Evolutionary conservation across 345 rosid species (phyloP).

Genomic region (Eucalyptus pumila): DNA sequence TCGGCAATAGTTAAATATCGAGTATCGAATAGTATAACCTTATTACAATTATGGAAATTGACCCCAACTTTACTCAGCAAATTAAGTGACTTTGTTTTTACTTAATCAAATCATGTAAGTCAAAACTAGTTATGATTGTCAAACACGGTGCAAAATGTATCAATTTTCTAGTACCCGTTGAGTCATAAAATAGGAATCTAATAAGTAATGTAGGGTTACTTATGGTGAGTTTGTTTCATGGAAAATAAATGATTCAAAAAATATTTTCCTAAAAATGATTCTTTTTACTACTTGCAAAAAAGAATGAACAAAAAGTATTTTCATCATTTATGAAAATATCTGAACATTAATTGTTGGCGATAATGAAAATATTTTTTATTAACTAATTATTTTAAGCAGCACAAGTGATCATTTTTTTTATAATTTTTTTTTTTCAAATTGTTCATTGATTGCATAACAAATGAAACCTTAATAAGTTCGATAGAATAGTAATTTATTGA

Average conservation of each 20-base stretch:
- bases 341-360: fast-evolving
- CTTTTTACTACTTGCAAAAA: too few relatives aligned
- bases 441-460: too few relatives aligned
- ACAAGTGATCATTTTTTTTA: too few relatives aligned
- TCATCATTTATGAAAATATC: fast-evolving
- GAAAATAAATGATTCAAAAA: too few relatives aligned
- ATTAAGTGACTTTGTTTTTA: neutral
- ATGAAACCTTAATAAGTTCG: fast-evolving
- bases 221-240: too few relatives aligned
- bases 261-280: too few relatives aligned
- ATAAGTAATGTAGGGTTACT: neutral
- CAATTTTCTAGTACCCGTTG: neutral
- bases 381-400: fast-evolving
- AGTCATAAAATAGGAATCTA: neutral
- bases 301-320: too few relatives aligned
- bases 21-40: neutral
- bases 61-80: neutral
- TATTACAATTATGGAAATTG: neutral
- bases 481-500: neutral
- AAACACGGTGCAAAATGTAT: neutral
- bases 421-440: too few relatives aligned
- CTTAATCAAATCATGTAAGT: neutral
- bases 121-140: neutral
- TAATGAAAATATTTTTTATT: too few relatives aligned
- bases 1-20: too few relatives aligned